phyloP scores from a whole-genome alignment of 352 stramenopile genomes.

The Phytophthora syringae region DNA sequence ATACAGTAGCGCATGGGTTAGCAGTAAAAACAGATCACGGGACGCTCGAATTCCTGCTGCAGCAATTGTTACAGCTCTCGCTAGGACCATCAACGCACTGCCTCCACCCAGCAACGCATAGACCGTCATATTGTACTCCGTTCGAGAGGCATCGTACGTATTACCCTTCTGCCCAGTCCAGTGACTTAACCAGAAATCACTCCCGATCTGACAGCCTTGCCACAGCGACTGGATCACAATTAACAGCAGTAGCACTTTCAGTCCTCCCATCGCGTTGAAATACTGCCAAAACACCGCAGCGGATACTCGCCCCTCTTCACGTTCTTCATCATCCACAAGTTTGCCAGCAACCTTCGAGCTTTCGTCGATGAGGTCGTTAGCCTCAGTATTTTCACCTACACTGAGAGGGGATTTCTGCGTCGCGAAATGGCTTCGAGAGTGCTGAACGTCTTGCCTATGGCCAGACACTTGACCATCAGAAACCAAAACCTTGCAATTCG shows the following conservation, averaged over 20 bases:
- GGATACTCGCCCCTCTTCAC: slow-evolving; percentile 53
- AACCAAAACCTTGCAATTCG: slow-evolving; percentile 37
- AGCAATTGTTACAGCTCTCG: slow-evolving; percentile 37
- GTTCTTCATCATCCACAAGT: slow-evolving; percentile 52
- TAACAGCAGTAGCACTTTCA: slow-evolving; percentile 31
- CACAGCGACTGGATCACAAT: slow-evolving; percentile 32
- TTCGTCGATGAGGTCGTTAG: slow-evolving; percentile 1
- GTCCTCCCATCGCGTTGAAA: slow-evolving; percentile 45
- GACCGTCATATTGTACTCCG: slow-evolving; percentile 35
- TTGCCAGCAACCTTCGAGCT: slow-evolving; percentile 10
- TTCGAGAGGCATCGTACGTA: slow-evolving; percentile 26
- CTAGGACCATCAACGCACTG: slow-evolving; percentile 42
- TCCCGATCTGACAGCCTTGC: slow-evolving; percentile 48
- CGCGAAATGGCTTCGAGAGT: slow-evolving; percentile 5
- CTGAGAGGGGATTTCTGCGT: slow-evolving; percentile 9
- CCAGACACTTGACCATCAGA: slow-evolving; percentile 27
- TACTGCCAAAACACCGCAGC: slow-evolving; percentile 48
- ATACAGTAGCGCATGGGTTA: no score
- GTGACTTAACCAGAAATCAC: slow-evolving; percentile 43
- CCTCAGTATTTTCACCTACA: slow-evolving; percentile 4
- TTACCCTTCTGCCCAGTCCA: slow-evolving; percentile 43
- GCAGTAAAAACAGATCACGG: slow-evolving; percentile 75
- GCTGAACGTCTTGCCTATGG: slow-evolving; percentile 19
- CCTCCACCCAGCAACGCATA: slow-evolving; percentile 39
- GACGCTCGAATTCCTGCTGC: slow-evolving; percentile 45